Base-by-base conservation (phyloP, 2,329 filamentous ascomycete genomes). In the Aureobasidium sp. region DNA sequence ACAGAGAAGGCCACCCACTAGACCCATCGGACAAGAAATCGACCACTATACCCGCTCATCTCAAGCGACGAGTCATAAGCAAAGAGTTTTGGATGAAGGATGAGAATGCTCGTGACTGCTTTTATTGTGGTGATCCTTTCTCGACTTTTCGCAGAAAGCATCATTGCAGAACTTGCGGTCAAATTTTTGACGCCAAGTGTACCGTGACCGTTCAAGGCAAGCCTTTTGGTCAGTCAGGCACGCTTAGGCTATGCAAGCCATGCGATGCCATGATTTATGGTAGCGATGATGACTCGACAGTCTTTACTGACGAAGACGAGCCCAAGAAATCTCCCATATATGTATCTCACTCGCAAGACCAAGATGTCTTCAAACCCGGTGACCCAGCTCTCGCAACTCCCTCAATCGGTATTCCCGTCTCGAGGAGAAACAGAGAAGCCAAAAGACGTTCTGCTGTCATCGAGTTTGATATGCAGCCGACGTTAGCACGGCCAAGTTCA, bases 81-180 rank as follows among this genome's bases (percentile, higher is more conserved):
- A 94, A 92, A 70, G 92, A 97, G 68, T 97, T 96, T 69, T 97
- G 93, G 94, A 99, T 99, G 94, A 90, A 91, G 64, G 94, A 99
- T 72, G 94, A 97, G 71, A 97, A 95, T 65, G 95, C 93, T 64
- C 97, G 96, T 72, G 93, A 97, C 69, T 99, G 94, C 71, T 99
- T 97, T 72, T 84, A 90, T 48, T 99, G 94, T 70, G 90, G 90
- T 48, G 88, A 90, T 63, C 84, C 89, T 1, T 99, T 99, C 71
- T 91, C 91, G 0, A 94, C 93, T 1, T 97, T 97, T 72, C 85
- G 94, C 63, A 86, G 94, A 66, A 99, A 99, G 72, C 94, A 99
- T 73, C 94, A 99, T 74, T 99, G 94, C 73, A 87, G 95, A 64
- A 89, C 84, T 0, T 99, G 94, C 72, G 94, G 94, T n/a, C 96